phyloP scores from a whole-genome alignment of 495 filamentous ascomycete genomes.

The Talaromyces adpressus region DNA sequence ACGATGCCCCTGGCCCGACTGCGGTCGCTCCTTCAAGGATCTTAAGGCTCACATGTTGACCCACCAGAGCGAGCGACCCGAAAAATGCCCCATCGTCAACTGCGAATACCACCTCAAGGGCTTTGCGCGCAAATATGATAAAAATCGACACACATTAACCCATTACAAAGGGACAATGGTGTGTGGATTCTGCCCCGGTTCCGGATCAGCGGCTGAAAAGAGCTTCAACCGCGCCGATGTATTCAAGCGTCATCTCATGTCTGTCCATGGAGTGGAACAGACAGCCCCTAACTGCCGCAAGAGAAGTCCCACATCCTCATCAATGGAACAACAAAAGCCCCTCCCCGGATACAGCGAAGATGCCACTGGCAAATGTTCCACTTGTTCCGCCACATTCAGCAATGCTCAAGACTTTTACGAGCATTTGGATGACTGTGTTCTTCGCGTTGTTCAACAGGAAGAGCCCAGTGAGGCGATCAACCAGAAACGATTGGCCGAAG shows the following conservation, averaged over 20 bases:
- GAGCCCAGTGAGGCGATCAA: slow-evolving; percentile 96
- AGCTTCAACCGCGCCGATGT: slow-evolving; percentile 98
- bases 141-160: slow-evolving; percentile 95
- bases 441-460: slow-evolving; percentile 94
- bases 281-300: slow-evolving; percentile 92
- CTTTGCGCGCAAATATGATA: slow-evolving; percentile 97
- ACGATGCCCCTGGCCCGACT: slow-evolving; percentile 76
- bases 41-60: slow-evolving; percentile 95
- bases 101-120: slow-evolving; percentile 96
- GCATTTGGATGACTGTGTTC: slow-evolving; percentile 97
- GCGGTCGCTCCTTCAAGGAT: slow-evolving; percentile 88
- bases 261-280: slow-evolving; percentile 92
- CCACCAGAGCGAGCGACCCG: slow-evolving; percentile 85
- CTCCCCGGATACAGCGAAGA: slow-evolving; percentile 56
- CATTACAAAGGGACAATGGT: slow-evolving; percentile 99
- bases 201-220: slow-evolving; percentile 89
- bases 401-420: slow-evolving; percentile 98
- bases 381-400: slow-evolving; percentile 83
- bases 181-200: slow-evolving; percentile 93
- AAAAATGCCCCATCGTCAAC: slow-evolving; percentile 90
- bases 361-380: slow-evolving; percentile 91
- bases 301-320: slow-evolving; percentile 52
- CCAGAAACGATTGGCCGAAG: slow-evolving; percentile 72
- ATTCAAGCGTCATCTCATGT: slow-evolving; percentile 94
- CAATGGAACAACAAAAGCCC: slow-evolving; percentile 35